phyloP scores from a whole-genome alignment of 1,284 basidiomycete genomes.

The Melampsora americana region DNA sequence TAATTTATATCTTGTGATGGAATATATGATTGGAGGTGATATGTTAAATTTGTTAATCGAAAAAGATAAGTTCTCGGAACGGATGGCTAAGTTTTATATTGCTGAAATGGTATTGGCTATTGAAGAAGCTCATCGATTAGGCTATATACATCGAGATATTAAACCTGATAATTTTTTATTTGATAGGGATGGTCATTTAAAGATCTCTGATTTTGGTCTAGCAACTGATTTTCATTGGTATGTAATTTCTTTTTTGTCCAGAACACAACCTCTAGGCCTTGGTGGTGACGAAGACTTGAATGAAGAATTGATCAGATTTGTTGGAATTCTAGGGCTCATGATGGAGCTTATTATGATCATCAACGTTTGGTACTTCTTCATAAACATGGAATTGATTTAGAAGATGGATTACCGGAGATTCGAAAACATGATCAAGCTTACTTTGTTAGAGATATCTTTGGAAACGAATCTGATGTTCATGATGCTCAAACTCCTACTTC shows the following conservation, averaged over 20 bases:
- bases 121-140: conserved; percentile 85
- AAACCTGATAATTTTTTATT: conserved; percentile 96
- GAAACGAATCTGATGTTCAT: conserved; percentile 61
- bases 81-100: conserved; percentile 89
- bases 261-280: too few relatives aligned
- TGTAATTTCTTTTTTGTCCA: not conserved
- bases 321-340: conserved; percentile 50
- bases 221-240: conserved; percentile 62
- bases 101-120: conserved; percentile 98
- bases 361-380: conserved; percentile 80
- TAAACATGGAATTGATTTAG: conserved; percentile 91
- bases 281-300: too few relatives aligned
- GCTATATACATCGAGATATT: conserved; percentile 96
- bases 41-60: conserved; percentile 91
- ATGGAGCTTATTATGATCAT: conserved; percentile 73
- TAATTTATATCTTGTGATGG: conserved; percentile 75
- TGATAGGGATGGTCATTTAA: conserved; percentile 86
- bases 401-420: conserved; percentile 66
- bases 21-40: conserved; percentile 83
- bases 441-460: conserved; percentile 54
- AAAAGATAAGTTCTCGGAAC: conserved; percentile 85
- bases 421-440: conserved; percentile 72
- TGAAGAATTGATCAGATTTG: not conserved
- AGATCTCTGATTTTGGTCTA: conserved; percentile 90
- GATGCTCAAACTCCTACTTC: conserved; percentile 1